Conservation (phyloP, 2,329 filamentous ascomycete genomes). For the Aspergillus fijiensis region DNA sequence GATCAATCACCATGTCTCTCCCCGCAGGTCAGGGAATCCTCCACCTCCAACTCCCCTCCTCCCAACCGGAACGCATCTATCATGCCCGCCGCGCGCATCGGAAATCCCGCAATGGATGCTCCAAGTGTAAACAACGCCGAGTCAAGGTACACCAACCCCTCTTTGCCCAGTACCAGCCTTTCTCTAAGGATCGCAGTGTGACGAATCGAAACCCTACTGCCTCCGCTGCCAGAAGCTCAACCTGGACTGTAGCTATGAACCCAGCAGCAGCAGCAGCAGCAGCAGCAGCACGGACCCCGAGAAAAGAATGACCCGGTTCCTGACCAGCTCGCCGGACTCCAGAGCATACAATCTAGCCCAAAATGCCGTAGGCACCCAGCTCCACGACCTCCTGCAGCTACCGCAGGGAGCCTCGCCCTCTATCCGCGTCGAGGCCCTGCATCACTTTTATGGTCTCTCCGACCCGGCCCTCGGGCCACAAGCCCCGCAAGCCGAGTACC, state of each 20-base stretch:
- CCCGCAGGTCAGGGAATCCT: constrained; percentile 24
- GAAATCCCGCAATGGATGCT: constrained; percentile 37
- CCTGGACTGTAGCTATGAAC: constrained; percentile 31
- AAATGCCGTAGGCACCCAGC: constrained; percentile 18
- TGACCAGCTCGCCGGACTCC: constrained; percentile 16
- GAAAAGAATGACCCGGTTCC: constrained; percentile 3
- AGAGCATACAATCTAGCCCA: constrained; percentile 24
- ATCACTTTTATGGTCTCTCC: constrained; percentile 29
- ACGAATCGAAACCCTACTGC: constrained; percentile 36
- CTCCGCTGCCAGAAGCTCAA: constrained; percentile 32
- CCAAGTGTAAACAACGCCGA: constrained; percentile 35
- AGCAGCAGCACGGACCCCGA: neutral
- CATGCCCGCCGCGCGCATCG: constrained; percentile 35
- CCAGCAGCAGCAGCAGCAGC: neutral
- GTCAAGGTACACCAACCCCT: constrained; percentile 30
- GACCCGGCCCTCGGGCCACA: constrained; percentile 17
- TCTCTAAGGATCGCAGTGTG: constrained; percentile 25
- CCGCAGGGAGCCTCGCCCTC: neutral
- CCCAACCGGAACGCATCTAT: constrained; percentile 20
- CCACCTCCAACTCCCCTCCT: constrained; percentile 23
- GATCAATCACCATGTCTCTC: neutral
- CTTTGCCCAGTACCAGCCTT: no score
- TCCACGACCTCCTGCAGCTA: constrained; percentile 27
- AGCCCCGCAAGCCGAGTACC: constrained; percentile 19
- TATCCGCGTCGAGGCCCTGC: constrained; percentile 24